Evolutionary conservation across 2,329 filamentous ascomycete genomes (phyloP), one percentile per base, ranked within the genome.

Genomic region (Alternaria gaisen): DNA sequence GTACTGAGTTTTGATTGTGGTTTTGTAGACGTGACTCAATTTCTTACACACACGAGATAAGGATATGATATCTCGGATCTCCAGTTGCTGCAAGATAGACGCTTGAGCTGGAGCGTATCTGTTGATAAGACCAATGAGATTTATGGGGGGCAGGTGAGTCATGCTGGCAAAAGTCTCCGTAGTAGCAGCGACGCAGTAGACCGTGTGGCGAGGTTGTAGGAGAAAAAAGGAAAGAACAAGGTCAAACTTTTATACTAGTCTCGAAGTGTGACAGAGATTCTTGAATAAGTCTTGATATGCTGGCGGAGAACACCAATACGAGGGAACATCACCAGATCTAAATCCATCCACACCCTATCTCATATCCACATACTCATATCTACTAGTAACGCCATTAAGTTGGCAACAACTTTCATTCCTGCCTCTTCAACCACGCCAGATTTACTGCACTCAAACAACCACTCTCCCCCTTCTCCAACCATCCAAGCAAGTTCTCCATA

Each of bases 401-500:
- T 3, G 10, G n/a, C 18, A 14, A 12, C 10, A 22, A 41, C 5
- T 12, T 9, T 43, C 38, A 30, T 28, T 8, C 28, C 36, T 46
- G 44, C 53, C 53, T 60, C 63, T 73, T 78, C 47, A 89, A 63
- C 72, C 82, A 83, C 47, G 87, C 83, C 76, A 87, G 34, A 72
- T 91, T 91, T 12, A 90, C 88, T 0, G 88, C 86, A 53, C 88
- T 88, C 24, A 89, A 75, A 3, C 86, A 78, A 53, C 83, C 78
- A 2, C 77, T 77, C 60, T 83, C 77, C 3, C 79, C 79, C 0
- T 84, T 84, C 3, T 76, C 75, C 56, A 90, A 71, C 57, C 88
- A 88, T 0, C 84, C 84, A 77, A 89, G 80, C 51, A 91, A 83
- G 72, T 91, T 91, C 69, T 86, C 81, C 84, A 91, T 90, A 34